Evolutionary conservation across 306 rosid species (phyloP).

Genomic region (Morella rubra): DNA sequence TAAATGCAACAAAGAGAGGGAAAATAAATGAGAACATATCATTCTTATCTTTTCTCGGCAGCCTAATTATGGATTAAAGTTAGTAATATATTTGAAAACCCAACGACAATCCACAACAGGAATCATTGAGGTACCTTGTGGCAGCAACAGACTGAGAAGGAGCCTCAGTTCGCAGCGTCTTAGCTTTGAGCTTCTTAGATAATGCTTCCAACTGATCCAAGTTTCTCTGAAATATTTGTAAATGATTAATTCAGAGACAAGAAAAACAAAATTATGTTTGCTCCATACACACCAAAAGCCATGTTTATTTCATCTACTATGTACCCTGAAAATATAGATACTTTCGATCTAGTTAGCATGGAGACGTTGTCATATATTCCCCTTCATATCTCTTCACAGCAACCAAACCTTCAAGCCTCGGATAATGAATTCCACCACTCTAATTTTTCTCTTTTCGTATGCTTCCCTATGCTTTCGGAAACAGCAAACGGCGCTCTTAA

Average conservation of each 20-base stretch:
- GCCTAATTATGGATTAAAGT: background rate
- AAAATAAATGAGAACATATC: background rate
- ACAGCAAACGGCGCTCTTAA: conserved; percentile 13
- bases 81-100: background rate
- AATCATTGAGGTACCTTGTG: conserved; percentile 59
- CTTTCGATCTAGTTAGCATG: too few species aligned
- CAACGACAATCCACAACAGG: background rate
- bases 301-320: background rate
- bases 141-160: conserved; percentile 95
- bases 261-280: background rate
- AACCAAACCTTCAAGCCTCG: background rate
- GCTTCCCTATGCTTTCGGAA: background rate
- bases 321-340: background rate
- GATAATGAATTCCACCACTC: background rate
- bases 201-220: conserved; percentile 92
- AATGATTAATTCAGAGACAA: conserved; percentile 24
- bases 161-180: conserved; percentile 76
- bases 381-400: background rate
- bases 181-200: conserved; percentile 97
- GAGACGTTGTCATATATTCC: background rate
- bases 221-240: conserved; percentile 63
- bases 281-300: background rate
- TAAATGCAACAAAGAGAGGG: conserved; percentile 21
- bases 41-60: background rate
- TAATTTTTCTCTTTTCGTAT: background rate